Evolutionary conservation across 371 early-diverging fungal genomes (phyloP).

Genomic region (Paraphysoderma sedebokerense): DNA sequence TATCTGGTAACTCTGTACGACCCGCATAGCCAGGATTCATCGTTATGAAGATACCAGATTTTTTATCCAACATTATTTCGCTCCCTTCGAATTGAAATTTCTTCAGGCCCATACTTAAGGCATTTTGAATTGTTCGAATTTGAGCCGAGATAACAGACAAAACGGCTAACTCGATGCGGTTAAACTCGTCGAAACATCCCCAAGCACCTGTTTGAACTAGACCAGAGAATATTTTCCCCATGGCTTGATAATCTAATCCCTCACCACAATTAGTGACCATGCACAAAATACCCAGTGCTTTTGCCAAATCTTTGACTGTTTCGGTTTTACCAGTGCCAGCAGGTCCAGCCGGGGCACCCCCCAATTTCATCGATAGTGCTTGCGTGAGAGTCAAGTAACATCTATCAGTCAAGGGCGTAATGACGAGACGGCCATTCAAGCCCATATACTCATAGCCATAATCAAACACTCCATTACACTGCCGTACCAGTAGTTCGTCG

Average conservation of each 20-base stretch:
- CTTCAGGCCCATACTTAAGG: conserved; percentile 25
- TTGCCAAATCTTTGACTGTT: conserved; percentile 40
- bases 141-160: conserved; percentile 40
- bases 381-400: conserved; percentile 35
- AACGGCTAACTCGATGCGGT: conserved; percentile 33
- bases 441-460: conserved; percentile 45
- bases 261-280: conserved; percentile 49
- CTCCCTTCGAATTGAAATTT: conserved; percentile 37
- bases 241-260: conserved; percentile 35
- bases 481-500: conserved; percentile 26
- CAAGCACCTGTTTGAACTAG: conserved; percentile 35
- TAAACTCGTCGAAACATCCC: conserved; percentile 54
- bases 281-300: conserved; percentile 32
- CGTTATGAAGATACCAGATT: conserved; percentile 41
- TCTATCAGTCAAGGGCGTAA: conserved; percentile 34
- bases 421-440: conserved; percentile 31
- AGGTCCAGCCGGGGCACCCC: conserved; percentile 35
- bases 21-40: conserved; percentile 37
- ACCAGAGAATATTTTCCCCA: conserved; percentile 39
- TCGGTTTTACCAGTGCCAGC: conserved; percentile 48
- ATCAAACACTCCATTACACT: conserved; percentile 37
- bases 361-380: conserved; percentile 32
- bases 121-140: conserved; percentile 38
- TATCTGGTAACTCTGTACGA: conserved; percentile 37
- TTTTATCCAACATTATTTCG: conserved; percentile 29